These are phyloP conservation scores for Shiraia sp. DNA, from an alignment of 2,329 filamentous ascomycete genomes.

Conservation along the genomic window DNA sequence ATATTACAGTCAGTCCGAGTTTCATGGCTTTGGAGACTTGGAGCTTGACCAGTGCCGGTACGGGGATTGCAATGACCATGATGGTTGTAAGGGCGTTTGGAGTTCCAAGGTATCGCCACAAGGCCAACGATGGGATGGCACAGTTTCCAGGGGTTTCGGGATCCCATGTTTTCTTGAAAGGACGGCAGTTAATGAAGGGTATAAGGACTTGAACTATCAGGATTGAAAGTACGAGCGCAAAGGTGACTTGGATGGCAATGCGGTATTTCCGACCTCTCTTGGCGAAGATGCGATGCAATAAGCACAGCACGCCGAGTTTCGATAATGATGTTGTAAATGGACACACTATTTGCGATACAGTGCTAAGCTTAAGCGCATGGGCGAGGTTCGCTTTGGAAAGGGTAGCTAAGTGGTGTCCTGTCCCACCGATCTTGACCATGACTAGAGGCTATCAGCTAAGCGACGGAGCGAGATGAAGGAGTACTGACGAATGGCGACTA, in stretches of 20 bases:
- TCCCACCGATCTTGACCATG: constrained; percentile 19
- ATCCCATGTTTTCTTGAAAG: constrained; percentile 22
- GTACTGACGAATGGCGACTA: constrained; percentile 17
- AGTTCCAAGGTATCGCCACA: constrained; percentile 25
- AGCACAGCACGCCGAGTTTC: constrained; percentile 21
- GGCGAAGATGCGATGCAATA: constrained; percentile 19
- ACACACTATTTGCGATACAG: constrained; percentile 19
- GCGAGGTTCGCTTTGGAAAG: constrained; percentile 7
- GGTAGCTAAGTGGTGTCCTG: constrained; percentile 15
- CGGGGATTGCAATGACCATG: constrained; percentile 19
- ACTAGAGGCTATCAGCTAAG: constrained; percentile 8
- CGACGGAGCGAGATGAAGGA: not conserved
- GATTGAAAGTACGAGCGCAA: constrained; percentile 14
- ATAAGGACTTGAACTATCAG: constrained; percentile 23
- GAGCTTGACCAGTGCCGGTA: constrained; percentile 19
- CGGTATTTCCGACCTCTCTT: constrained; percentile 8
- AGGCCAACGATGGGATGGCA: constrained; percentile 8
- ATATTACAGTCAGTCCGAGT: constrained; percentile 12
- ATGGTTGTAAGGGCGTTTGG: constrained; percentile 24
- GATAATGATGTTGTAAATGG: constrained; percentile 26
- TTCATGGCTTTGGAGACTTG: constrained; percentile 13
- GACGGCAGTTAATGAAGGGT: constrained; percentile 26
- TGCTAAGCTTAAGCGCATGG: constrained; percentile 16
- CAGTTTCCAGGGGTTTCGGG: constrained; percentile 7
- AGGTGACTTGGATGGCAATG: constrained; percentile 16